Base-by-base conservation (phyloP, 805 yeast species). In the Ogataea degrootiae region DNA sequence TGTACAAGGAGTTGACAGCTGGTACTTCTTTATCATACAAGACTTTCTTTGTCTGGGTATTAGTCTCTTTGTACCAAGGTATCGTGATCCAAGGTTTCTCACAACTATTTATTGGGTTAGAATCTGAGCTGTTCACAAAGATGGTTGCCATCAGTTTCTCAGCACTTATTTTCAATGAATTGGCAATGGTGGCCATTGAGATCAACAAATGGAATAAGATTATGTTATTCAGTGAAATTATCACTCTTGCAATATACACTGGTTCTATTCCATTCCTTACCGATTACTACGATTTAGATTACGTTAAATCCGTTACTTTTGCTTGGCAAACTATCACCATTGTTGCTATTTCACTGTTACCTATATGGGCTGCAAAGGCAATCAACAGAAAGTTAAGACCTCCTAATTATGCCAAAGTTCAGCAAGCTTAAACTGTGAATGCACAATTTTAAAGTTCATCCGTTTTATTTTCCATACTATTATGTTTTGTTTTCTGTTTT, bases 381-480 rank as follows among this genome's bases (percentile, higher is more conserved):
- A 70, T 92, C 16, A 82, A 84, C 60, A 76, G 96, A 53, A 81
- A 73, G 51, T 66, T 94, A 47, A 80, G 90, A 56, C 98, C 99
- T 3, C 99, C 99, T 33, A 89, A 88, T 61, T 94, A 94, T 65
- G 97, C 97, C 8, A 94, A 94, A 66, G 98, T 94, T 38, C 98
- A 91, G 65, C 94, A 87, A 51, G 83, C 77, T 46, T 82, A 40
- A 16, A 7, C 7, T 34, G 17, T 15, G 17, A 15, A 15, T 21
- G 35, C 42, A 22, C 7, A 34, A 19, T 22, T 34, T 15, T 34
- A 15, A 15, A 15, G 17, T 2, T 9, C 2, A 5, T 3, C 36
- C 17, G 36, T 15, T n/a, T 15, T 34, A 7, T 34, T 2, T 34
- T 34, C 17, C 15, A 34, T 34, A 12, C 6, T 34, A 15, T 9